Evolutionary conservation across 2,329 filamentous ascomycete genomes (phyloP), one percentile per base, ranked within the genome.

Genomic region (Neurospora sp.): DNA sequence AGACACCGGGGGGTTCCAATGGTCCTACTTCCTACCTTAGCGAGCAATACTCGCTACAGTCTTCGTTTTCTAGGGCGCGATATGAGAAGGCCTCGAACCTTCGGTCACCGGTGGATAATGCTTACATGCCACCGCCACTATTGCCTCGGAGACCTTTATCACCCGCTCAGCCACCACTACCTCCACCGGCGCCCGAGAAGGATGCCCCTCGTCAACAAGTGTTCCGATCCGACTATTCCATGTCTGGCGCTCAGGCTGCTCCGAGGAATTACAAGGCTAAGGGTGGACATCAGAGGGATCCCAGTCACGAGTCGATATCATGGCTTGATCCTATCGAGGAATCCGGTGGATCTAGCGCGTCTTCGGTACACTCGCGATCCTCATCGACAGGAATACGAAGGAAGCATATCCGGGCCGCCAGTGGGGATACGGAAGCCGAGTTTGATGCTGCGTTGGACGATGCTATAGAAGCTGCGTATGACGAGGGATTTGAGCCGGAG

Each of bases 251-350:
- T 69, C 72, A 70, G 19, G 62, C 73, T 8, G 71, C 70, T n/a
- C 72, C 73, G 13, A 68, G 52, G 15, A 62, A 33, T 62, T 36
- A 67, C 1, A 10, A 58, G 9, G 66, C 73, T 3, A 40, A 71
- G 13, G 73, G 73, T 40, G 78, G 82, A 10, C 87, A 89, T 74
- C 79, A 79, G 28, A 81, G 88, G 71, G 89, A 87, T 33, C 85
- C 87, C 11, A 95, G 92, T 76, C 90, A 91, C 72, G 92, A 93
- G 77, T 93, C 92, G 4, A 93, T 91, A 68, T 97, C 93, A 0
- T 97, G 94, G 94, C 81, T 97, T n/a, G 93, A 97, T 77, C 95
- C 93, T 1, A 96, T 96, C 70, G 92, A 97, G 78, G 94, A 97
- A 75, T 97, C 93, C 28, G 92, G 90, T 42, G 91, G 88, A 19